Evolutionary conservation across 345 rosid genomes (phyloP).

Genomic region (Bruguiera sexangula): DNA sequence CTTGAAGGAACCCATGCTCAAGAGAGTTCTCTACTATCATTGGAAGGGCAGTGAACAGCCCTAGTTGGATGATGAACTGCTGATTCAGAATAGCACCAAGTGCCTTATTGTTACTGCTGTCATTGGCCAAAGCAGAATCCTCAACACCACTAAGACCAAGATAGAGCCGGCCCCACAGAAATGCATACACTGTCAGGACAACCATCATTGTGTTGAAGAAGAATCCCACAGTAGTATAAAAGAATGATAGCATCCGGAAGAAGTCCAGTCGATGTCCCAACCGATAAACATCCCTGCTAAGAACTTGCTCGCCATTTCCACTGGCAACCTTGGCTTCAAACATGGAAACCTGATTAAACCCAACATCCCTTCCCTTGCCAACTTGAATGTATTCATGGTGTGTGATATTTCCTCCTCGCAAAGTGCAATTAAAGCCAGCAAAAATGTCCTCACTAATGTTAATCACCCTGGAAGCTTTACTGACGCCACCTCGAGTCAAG

Average conservation of each 20-base stretch:
- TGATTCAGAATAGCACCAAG: slow-evolving; percentile 75
- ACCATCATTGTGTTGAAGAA: slow-evolving; percentile 95
- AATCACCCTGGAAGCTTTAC: slow-evolving; percentile 94
- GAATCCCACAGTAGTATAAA: slow-evolving; percentile 90
- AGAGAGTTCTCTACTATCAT: slow-evolving; percentile 95
- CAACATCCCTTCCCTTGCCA: slow-evolving; percentile 99
- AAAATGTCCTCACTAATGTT: slow-evolving; percentile 98
- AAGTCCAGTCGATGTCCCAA: slow-evolving; percentile 96
- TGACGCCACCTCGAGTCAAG: slow-evolving; percentile 90
- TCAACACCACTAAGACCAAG: slow-evolving; percentile 93
- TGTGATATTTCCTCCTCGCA: slow-evolving; percentile 95
- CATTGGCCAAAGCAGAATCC: slow-evolving; percentile 46
- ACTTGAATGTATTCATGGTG: slow-evolving; percentile 98
- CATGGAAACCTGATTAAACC: slow-evolving; percentile 93
- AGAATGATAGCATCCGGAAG: slow-evolving; percentile 94
- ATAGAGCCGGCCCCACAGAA: slow-evolving; percentile 94
- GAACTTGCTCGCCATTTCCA: slow-evolving; percentile 97
- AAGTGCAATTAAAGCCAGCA: slow-evolving; percentile 98
- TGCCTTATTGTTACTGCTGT: slow-evolving; percentile 48
- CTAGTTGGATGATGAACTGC: slow-evolving; percentile 83
- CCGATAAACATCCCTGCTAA: slow-evolving; percentile 96
- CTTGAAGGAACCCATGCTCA: slow-evolving; percentile 92
- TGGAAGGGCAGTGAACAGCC: slow-evolving; percentile 92
- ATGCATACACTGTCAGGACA: slow-evolving; percentile 81
- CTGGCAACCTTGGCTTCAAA: slow-evolving; percentile 99